Conservation (phyloP, 192 early-diverging fungal genomes). For the Coemansia sp. region DNA sequence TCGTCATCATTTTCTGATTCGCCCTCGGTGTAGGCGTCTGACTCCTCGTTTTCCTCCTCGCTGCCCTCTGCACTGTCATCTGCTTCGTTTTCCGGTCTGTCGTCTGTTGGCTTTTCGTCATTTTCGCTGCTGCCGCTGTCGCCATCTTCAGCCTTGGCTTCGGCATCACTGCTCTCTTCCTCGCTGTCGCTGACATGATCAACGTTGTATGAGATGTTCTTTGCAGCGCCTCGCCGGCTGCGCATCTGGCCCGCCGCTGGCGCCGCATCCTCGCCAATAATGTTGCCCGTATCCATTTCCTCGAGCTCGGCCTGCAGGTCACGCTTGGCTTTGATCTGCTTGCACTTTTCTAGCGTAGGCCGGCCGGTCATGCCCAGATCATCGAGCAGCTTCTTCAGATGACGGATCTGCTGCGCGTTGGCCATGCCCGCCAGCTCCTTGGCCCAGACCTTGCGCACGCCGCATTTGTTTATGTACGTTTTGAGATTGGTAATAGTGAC, state of each 20-base stretch:
- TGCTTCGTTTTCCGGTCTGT: no score
- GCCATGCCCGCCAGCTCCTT: constrained; percentile 50
- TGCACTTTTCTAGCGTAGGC: constrained; percentile 57
- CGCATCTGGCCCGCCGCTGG: constrained; percentile 5
- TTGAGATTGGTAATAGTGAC: constrained; percentile 38
- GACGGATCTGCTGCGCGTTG: constrained; percentile 41
- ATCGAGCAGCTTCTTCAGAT: constrained; percentile 40
- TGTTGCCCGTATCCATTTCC: constrained; percentile 34
- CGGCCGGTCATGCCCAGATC: constrained; percentile 55
- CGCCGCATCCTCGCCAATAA: constrained; percentile 8
- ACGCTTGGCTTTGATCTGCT: constrained; percentile 52
- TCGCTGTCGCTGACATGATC: constrained; percentile 36
- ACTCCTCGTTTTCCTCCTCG: constrained; percentile 16
- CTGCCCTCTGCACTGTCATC: no score
- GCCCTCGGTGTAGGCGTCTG: constrained; percentile 10
- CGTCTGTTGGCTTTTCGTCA: no score
- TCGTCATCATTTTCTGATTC: background rate
- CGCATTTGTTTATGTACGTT: constrained; percentile 45
- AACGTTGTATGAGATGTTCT: constrained; percentile 15
- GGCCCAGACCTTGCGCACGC: constrained; percentile 48
- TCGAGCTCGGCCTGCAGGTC: constrained; percentile 56
- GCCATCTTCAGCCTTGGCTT: constrained; percentile 1
- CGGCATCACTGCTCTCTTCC: constrained; percentile 17
- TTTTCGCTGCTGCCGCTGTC: background rate
- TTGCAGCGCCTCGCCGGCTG: constrained; percentile 22